Percentiles rank a stretch among this genome's conserved stretches.
Conservation (phyloP, 2,329 filamentous ascomycete species). For the Colletotrichum endophyticum region DNA sequence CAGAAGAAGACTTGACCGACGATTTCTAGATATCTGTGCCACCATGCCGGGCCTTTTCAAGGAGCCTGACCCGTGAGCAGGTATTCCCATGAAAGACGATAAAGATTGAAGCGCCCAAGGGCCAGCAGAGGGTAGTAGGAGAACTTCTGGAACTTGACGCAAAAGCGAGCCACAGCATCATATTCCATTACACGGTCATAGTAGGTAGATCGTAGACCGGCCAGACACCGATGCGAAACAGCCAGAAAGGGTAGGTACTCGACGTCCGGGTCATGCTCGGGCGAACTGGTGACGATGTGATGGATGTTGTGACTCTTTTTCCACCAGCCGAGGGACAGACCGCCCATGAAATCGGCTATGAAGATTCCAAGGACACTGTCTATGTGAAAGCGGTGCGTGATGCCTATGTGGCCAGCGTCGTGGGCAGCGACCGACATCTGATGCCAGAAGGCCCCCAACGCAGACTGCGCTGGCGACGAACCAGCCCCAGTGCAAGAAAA, state of each 20-base stretch:
- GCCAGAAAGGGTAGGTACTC: constrained; percentile 90
- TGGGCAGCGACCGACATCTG: constrained; percentile 93
- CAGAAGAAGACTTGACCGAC: constrained; percentile 81
- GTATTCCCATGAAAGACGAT: constrained; percentile 80
- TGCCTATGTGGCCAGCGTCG: constrained; percentile 96
- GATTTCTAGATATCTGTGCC: constrained; percentile 84
- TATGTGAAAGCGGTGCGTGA: constrained; percentile 85
- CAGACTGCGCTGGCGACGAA: constrained; percentile 74
- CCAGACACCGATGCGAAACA: constrained; percentile 80
- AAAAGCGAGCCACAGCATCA: constrained; percentile 73
- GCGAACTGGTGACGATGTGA: constrained; percentile 95
- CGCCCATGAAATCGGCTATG: constrained; percentile 88
- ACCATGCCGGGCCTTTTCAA: constrained; percentile 77
- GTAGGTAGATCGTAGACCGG: constrained; percentile 77
- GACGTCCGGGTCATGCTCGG: constrained; percentile 96
- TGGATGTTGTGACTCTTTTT: constrained; percentile 96
- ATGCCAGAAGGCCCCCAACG: constrained; percentile 90
- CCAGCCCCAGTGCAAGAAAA: constrained; percentile 67
- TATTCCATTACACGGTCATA: constrained; percentile 82
- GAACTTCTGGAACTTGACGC: constrained; percentile 78
- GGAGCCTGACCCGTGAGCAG: constrained; percentile 74
- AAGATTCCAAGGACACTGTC: constrained; percentile 89
- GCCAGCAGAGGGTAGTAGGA: constrained; percentile 83
- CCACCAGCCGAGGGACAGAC: constrained; percentile 94
- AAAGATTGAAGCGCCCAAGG: constrained; percentile 87